A percentile compares a stretch with the other conserved stretches of the same genome.
Evolutionary conservation across 2,329 filamentous ascomycete species (phyloP).

Genomic region (Lecanicillium sp.): DNA sequence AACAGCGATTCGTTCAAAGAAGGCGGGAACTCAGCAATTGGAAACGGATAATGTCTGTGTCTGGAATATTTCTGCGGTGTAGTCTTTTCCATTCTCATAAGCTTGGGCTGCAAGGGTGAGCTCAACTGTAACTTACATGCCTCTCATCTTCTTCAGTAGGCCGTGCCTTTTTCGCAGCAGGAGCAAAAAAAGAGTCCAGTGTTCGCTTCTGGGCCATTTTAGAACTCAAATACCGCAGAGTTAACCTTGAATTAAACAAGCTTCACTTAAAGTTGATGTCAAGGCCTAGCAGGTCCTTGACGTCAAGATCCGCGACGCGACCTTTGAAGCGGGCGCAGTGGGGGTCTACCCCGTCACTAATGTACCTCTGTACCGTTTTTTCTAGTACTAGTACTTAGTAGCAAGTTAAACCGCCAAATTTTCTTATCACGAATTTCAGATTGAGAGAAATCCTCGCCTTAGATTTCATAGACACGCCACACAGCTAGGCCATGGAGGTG

Average conservation of each 20-base stretch:
- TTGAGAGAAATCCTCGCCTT: no score
- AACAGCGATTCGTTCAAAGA: conserved; percentile 31
- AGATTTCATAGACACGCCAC: no score
- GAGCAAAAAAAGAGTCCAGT: conserved; percentile 60
- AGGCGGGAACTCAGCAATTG: conserved; percentile 35
- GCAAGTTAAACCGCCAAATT: no score
- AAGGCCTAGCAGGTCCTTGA: background rate
- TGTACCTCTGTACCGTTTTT: no score
- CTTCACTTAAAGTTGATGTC: no score
- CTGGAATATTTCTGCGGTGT: conserved; percentile 18
- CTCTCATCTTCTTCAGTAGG: background rate
- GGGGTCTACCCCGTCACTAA: no score
- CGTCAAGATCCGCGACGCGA: background rate
- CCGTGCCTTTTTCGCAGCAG: conserved; percentile 29
- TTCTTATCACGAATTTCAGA: no score
- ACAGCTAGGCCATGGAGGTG: no score
- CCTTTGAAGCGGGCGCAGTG: background rate
- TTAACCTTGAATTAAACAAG: no score
- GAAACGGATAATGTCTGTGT: conserved; percentile 41
- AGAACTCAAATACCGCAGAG: no score
- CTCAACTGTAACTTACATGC: background rate
- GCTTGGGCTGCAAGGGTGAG: background rate
- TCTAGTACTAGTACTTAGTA: no score
- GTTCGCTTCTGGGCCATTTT: conserved; percentile 47
- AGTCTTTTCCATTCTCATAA: conserved; percentile 13